phyloP scores from a whole-genome alignment of 345 rosid genomes.

The Hypericum androsaemum region DNA sequence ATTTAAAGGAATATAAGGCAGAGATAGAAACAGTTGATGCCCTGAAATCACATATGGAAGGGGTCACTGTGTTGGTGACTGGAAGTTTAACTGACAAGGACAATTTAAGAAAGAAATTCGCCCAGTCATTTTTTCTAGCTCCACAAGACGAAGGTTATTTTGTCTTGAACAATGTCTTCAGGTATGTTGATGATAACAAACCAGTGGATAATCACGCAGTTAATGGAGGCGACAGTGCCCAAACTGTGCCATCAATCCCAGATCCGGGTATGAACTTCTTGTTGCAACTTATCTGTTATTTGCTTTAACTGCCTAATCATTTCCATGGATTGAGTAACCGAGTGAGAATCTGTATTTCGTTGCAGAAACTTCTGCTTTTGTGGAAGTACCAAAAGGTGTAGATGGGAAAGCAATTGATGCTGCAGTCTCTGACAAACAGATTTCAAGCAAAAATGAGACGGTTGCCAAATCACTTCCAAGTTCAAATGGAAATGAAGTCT shows the following conservation, averaged over 20 bases:
- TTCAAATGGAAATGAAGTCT: conserved; percentile 7
- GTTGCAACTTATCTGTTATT: neutral
- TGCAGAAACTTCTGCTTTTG: conserved; percentile 30
- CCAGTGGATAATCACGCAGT: conserved; percentile 18
- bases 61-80: too few relatives aligned
- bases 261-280: conserved; percentile 32
- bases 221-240: conserved; percentile 26
- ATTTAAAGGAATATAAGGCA: too few relatives aligned
- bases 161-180: too few relatives aligned
- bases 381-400: conserved; percentile 13
- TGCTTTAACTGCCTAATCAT: neutral
- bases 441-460: conserved; percentile 12
- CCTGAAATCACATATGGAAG: too few relatives aligned
- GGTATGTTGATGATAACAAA: conserved; percentile 60
- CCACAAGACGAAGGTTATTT: conserved; percentile 76
- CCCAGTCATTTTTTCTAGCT: too few relatives aligned
- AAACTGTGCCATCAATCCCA: conserved; percentile 22
- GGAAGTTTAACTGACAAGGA: too few relatives aligned
- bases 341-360: conserved; percentile 6
- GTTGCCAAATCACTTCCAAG: too few relatives aligned
- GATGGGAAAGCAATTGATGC: conserved; percentile 20
- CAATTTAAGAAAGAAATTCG: too few relatives aligned
- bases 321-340: neutral
- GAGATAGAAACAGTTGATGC: too few relatives aligned
- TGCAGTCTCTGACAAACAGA: too few relatives aligned